Percentiles rank a stretch among this genome's conserved stretches.
These are phyloP conservation scores for Filobasidium floriforme DNA, from an alignment of 768 basidiomycete genomes.

Conservation along the genomic window DNA sequence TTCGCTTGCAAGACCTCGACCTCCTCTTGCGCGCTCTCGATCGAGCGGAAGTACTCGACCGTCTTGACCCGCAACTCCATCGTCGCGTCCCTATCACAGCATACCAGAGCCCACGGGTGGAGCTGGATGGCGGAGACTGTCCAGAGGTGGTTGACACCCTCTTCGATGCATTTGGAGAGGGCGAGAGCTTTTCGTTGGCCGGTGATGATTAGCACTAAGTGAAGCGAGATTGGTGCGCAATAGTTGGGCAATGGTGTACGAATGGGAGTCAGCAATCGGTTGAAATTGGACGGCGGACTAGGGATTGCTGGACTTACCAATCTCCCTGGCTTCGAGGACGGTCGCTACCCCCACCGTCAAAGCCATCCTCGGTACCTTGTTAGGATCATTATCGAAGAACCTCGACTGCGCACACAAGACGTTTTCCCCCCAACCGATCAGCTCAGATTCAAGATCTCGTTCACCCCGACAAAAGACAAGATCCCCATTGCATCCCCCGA, in stretches of 20 bases:
- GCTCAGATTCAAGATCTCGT: neutral
- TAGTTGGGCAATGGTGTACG: too few species aligned
- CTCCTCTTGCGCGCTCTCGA: conserved; percentile 61
- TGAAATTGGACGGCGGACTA: neutral
- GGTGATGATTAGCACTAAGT: conserved; percentile 75
- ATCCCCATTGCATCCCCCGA: too few species aligned
- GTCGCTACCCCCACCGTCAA: conserved; percentile 84
- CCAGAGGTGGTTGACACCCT: conserved; percentile 81
- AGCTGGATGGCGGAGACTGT: conserved; percentile 79
- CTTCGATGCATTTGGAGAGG: conserved; percentile 81
- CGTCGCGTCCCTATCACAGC: conserved; percentile 54
- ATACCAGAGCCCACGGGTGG: conserved; percentile 83
- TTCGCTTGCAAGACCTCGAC: conserved; percentile 55
- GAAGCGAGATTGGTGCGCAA: too few species aligned
- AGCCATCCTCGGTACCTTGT: conserved; percentile 60
- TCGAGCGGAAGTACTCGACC: conserved; percentile 49
- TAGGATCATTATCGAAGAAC: conserved; percentile 70
- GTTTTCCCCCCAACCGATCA: too few species aligned
- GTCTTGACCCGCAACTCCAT: conserved; percentile 35
- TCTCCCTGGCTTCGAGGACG: conserved; percentile 73
- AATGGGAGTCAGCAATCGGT: neutral
- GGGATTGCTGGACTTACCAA: conserved; percentile 38
- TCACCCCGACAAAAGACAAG: neutral
- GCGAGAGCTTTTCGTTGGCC: conserved; percentile 76
- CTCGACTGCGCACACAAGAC: conserved; percentile 57